Conservation (phyloP, 2,329 filamentous ascomycete species). For the Pseudopithomyces chartarum region DNA sequence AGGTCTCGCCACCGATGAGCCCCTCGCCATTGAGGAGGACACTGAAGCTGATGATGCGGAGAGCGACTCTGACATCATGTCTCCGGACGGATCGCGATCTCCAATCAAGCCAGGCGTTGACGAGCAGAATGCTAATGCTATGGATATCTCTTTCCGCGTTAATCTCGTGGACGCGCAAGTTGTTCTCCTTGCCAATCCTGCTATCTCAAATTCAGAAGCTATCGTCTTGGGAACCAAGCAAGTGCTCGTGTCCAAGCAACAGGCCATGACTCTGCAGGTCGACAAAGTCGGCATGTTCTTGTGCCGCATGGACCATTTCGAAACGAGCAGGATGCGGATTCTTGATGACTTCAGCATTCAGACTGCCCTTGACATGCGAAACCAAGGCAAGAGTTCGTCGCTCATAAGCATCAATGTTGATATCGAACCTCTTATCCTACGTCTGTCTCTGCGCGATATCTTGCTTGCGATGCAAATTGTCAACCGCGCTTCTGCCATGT, state of each 20-base stretch:
- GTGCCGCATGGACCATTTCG: slow-evolving; percentile 97
- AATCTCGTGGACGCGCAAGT: slow-evolving; percentile 97
- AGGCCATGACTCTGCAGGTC: slow-evolving; percentile 90
- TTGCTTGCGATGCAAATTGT: slow-evolving; percentile 91
- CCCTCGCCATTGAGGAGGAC: slow-evolving; percentile 67
- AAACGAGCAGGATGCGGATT: slow-evolving; percentile 86
- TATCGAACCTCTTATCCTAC: slow-evolving; percentile 86
- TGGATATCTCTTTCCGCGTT: slow-evolving; percentile 84
- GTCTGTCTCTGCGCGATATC: slow-evolving; percentile 92
- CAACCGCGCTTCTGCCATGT: slow-evolving; percentile 86
- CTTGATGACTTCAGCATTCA: slow-evolving; percentile 96
- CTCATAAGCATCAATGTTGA: slow-evolving; percentile 82
- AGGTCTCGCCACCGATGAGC: slow-evolving; percentile 62
- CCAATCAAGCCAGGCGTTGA: slow-evolving; percentile 20
- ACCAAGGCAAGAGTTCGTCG: slow-evolving; percentile 63
- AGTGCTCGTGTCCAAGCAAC: slow-evolving; percentile 88
- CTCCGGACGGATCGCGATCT: slow-evolving; percentile 35
- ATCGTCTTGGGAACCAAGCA: slow-evolving; percentile 96
- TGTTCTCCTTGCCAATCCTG: slow-evolving; percentile 92
- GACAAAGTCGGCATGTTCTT: slow-evolving; percentile 97
- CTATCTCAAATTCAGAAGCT: slow-evolving; percentile 87
- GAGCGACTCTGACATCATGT: slow-evolving; percentile 43
- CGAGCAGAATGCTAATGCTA: slow-evolving; percentile 52
- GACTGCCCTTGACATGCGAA: slow-evolving; percentile 78
- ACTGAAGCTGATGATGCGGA: slow-evolving; percentile 55